Conservation (phyloP, 345 rosid genomes). For the Aquilaria yunnanensis region DNA sequence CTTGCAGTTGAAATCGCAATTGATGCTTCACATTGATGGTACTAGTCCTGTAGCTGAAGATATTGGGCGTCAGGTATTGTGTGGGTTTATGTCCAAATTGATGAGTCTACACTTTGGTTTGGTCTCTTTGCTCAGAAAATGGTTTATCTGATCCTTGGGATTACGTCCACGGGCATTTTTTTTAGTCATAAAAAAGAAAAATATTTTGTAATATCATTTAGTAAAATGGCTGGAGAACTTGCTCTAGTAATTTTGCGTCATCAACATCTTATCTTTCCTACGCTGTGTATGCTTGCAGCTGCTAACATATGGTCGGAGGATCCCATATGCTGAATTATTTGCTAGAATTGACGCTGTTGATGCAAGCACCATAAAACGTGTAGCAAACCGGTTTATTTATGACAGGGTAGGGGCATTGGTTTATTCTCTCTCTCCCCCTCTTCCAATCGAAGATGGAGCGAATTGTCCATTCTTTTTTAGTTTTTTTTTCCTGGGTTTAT, state of each 20-base stretch:
- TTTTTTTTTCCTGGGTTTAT: not conserved
- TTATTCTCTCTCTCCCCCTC: not conserved
- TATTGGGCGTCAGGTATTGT: constrained; percentile 90
- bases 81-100: too few relatives aligned
- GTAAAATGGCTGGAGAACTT: not conserved
- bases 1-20: constrained; percentile 81
- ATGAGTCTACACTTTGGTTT: too few relatives aligned
- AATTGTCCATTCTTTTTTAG: too few relatives aligned
- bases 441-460: not conserved
- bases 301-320: constrained; percentile 93
- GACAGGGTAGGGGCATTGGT: constrained; percentile 55
- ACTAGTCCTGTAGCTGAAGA: constrained; percentile 93
- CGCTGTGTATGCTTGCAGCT: constrained; percentile 42
- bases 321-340: constrained; percentile 79
- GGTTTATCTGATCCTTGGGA: too few relatives aligned
- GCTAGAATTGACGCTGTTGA: constrained; percentile 95
- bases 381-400: constrained; percentile 79
- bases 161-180: not conserved
- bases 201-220: not conserved
- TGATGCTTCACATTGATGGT: constrained; percentile 95
- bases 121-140: too few relatives aligned
- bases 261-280: not conserved
- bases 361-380: constrained; percentile 77
- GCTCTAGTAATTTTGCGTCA: not conserved
- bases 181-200: not conserved